Evolutionary conservation across 768 basidiomycete genomes (phyloP).

Genomic region (Auricularia sp.): DNA sequence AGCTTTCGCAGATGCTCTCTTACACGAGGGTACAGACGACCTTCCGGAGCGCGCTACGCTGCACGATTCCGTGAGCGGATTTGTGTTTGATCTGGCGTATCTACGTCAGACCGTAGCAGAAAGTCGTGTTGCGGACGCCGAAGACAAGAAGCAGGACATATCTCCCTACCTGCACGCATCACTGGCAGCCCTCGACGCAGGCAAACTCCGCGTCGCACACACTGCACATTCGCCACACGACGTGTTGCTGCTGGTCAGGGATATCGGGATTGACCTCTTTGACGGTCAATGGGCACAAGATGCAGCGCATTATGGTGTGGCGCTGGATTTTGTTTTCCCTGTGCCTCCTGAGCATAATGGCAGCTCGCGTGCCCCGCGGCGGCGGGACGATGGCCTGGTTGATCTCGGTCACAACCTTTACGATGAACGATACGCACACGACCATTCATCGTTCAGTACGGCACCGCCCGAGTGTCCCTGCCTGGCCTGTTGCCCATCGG

Average conservation of each 20-base stretch:
- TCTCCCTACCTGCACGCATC: slow-evolving; percentile 47
- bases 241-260: slow-evolving; percentile 51
- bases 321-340: slow-evolving; percentile 72
- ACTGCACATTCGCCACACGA: slow-evolving; percentile 59
- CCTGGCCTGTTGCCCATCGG: slow-evolving; percentile 19
- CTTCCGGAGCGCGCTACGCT: slow-evolving; percentile 43
- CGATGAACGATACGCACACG: slow-evolving; percentile 40
- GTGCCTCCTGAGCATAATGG: slow-evolving; percentile 13
- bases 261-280: slow-evolving; percentile 66
- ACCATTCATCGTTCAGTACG: slow-evolving; percentile 40
- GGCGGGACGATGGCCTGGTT: slow-evolving; percentile 16
- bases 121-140: background rate
- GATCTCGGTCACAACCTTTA: slow-evolving; percentile 72
- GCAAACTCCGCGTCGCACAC: slow-evolving; percentile 57
- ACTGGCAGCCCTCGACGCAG: slow-evolving; percentile 36
- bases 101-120: slow-evolving; percentile 24
- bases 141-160: slow-evolving; percentile 10
- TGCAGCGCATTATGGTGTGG: slow-evolving; percentile 60
- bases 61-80: slow-evolving; percentile 62
- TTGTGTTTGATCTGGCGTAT: slow-evolving; percentile 58
- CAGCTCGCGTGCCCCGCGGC: background rate
- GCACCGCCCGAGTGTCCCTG: slow-evolving; percentile 10
- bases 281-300: slow-evolving; percentile 63
- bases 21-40: slow-evolving; percentile 37
- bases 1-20: slow-evolving; percentile 49